Evolutionary conservation across 805 yeast species (phyloP).

Genomic region (Saccharomyces cerevisiae): DNA sequence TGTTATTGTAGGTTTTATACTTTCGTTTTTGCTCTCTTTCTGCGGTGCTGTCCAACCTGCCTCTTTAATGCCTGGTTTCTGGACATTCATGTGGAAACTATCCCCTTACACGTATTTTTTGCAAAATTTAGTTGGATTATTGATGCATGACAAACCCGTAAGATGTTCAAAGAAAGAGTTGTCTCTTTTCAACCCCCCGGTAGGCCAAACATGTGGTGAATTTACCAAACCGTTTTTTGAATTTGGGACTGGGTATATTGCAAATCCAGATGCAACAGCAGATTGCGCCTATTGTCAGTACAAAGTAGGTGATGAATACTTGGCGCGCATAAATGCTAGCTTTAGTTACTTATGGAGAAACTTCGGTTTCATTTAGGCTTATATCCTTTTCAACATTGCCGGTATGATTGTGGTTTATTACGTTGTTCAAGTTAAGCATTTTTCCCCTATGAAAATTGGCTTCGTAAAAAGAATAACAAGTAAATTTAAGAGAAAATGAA

Average conservation of each 20-base stretch:
- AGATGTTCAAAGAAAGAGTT: constrained; percentile 32
- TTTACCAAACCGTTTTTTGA: constrained; percentile 16
- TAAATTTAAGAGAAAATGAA: neutral
- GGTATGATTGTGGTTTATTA: constrained; percentile 42
- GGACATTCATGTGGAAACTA: constrained; percentile 36
- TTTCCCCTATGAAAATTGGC: neutral
- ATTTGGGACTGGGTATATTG: constrained; percentile 18
- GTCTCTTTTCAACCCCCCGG: constrained; percentile 15
- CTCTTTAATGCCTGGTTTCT: constrained; percentile 34
- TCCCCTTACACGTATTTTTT: constrained; percentile 39
- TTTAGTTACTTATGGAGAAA: constrained; percentile 44
- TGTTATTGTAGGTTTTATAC: constrained; percentile 15
- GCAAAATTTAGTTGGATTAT: constrained; percentile 40
- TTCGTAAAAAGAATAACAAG: neutral
- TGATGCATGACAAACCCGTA: constrained; percentile 40
- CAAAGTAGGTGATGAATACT: constrained; percentile 44
- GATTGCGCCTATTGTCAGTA: constrained; percentile 52
- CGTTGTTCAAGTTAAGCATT: constrained; percentile 38
- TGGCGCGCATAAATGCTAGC: constrained; percentile 30
- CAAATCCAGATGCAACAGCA: constrained; percentile 32
- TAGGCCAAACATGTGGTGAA: constrained; percentile 19
- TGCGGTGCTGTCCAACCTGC: constrained; percentile 35
- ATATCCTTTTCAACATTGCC: constrained; percentile 37
- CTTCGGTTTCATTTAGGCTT: constrained; percentile 47
- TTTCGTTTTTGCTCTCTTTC: constrained; percentile 31